Conservation (phyloP, 805 yeast genomes). For the Brettanomyces bruxellensis region DNA sequence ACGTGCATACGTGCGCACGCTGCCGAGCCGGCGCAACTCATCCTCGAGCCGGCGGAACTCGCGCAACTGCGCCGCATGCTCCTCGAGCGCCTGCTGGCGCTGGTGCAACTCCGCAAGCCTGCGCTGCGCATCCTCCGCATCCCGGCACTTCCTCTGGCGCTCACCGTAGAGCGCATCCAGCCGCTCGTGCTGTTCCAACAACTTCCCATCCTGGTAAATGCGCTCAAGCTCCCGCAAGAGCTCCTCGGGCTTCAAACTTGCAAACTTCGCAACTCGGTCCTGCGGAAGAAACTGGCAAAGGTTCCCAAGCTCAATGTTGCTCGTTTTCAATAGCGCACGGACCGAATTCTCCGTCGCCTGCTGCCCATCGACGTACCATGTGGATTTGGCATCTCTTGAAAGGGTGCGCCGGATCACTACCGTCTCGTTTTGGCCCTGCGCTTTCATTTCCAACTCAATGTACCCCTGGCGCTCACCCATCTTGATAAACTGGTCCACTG, state of each 20-base stretch:
- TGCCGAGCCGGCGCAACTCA: conserved; percentile 30
- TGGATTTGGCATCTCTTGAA: conserved; percentile 34
- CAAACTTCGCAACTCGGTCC: conserved; percentile 89
- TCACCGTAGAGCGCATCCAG: conserved; percentile 43
- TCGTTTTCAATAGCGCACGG: conserved; percentile 31
- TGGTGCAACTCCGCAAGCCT: conserved; percentile 26
- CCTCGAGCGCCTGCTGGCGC: conserved; percentile 30
- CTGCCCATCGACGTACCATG: conserved; percentile 41
- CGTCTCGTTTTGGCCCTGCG: conserved; percentile 7
- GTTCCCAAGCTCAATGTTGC: conserved; percentile 82
- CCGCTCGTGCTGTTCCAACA: conserved; percentile 47
- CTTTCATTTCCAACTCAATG: conserved; percentile 39
- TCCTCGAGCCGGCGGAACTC: conserved; percentile 35
- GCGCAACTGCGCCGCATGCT: conserved; percentile 37
- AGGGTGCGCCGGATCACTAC: conserved; percentile 37
- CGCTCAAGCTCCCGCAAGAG: conserved; percentile 70
- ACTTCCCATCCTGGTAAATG: conserved; percentile 57
- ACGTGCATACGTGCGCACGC: conserved; percentile 26
- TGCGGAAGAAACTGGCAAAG: conserved; percentile 93
- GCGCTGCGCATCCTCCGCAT: conserved; percentile 21
- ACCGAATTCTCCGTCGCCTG: conserved; percentile 36
- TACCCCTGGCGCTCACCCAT: conserved; percentile 42
- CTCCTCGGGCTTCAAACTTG: conserved; percentile 67
- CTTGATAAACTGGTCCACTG: conserved; percentile 60
- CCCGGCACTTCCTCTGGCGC: conserved; percentile 21